Percentiles rank a stretch among this genome's conserved stretches.
These are phyloP conservation scores for Peronospora tabacina DNA, from an alignment of 352 stramenopile species.

Conservation along the genomic window DNA sequence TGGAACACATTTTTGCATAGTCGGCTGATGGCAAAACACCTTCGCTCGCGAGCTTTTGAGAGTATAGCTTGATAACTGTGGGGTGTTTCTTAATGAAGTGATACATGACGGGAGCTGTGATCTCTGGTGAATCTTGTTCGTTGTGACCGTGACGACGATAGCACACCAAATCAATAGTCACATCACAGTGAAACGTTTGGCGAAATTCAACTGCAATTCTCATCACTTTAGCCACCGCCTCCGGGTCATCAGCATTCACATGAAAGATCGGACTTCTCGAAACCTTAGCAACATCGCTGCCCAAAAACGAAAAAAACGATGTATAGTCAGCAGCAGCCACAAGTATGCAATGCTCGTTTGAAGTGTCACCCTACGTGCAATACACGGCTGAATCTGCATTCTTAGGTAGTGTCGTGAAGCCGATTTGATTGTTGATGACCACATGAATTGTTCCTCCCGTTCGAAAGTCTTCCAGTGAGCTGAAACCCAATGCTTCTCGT, in stretches of 20 bases:
- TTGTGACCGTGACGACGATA: conserved; percentile 99
- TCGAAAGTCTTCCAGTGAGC: conserved; percentile 89
- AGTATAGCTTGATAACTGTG: conserved; percentile 71
- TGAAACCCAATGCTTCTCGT: conserved; percentile 77
- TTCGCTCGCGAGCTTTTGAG: conserved; percentile 56
- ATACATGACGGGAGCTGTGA: conserved; percentile 89
- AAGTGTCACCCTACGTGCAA: conserved; percentile 57
- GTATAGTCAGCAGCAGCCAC: conserved; percentile 10
- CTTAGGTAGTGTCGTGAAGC: conserved; percentile 98
- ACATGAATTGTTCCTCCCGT: conserved; percentile 98
- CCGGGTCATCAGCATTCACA: conserved; percentile 96
- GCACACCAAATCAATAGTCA: conserved; percentile 98
- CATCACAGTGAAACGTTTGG: conserved; percentile 91
- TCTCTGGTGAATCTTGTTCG: conserved; percentile 88
- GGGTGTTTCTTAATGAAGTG: conserved; percentile 84
- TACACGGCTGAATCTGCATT: conserved; percentile 96
- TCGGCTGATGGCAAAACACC: conserved; percentile 43
- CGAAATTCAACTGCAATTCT: conserved; percentile 88
- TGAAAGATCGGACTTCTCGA: conserved; percentile 91
- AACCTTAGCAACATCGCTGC: conserved; percentile 94
- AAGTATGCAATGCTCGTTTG: background rate
- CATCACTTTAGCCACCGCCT: conserved; percentile 89
- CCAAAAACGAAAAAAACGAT: conserved; percentile 2
- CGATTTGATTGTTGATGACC: conserved; percentile 99
- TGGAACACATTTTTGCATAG: conserved; percentile 40